Evolutionary conservation across 352 stramenopile genomes (phyloP), one percentile per base, ranked within the genome.

Genomic region (Pythium aquatile): DNA sequence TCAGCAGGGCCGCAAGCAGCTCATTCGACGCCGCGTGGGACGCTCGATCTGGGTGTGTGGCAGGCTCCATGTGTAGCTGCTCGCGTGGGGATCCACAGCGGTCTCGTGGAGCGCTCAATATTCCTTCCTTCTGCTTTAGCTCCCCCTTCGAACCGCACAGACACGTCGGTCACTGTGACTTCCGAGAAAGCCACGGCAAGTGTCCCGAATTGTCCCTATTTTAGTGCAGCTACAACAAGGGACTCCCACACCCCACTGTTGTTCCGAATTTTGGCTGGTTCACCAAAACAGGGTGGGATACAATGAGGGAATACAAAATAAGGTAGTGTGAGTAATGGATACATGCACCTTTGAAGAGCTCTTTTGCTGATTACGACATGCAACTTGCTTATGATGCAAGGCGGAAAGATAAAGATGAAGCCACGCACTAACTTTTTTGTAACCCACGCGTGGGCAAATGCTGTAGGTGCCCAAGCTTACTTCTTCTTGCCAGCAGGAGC

Each of bases 401-500:
- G 37, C 37, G 1, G 17, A 42, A 42, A 59, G 16, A 30, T 59
- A 9, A 42, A 59, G 16, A 46, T 59, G 53, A 7, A 58, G 9
- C 24, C 40, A 47, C 40, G 40, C 17, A 26, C 1, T 24, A 24
- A 24, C 20, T 24, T 11, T 51, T n/a, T 11, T 51, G 37, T 42
- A 42, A 24, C 37, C 37, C 37, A 42, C 37, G 37, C 10, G 14
- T 13, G 37, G 16, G 14, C 37, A 16, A 24, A 47, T 47, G 16
- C 5, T 51, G 44, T 29, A 51, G 9, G 7, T 20, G 13, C 10
- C 46, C 20, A 24, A 24, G 20, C 20, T 24, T 65, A 77, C 66
- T 82, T 77, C 63, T 81, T 77, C 68, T 86, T 83, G 67, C 77
- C 73, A 14, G 70, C 44, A 9, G 65, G 74, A 61, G 74, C 80